phyloP scores from a whole-genome alignment of 1,284 basidiomycete species.

The Pholiota adiposa region DNA sequence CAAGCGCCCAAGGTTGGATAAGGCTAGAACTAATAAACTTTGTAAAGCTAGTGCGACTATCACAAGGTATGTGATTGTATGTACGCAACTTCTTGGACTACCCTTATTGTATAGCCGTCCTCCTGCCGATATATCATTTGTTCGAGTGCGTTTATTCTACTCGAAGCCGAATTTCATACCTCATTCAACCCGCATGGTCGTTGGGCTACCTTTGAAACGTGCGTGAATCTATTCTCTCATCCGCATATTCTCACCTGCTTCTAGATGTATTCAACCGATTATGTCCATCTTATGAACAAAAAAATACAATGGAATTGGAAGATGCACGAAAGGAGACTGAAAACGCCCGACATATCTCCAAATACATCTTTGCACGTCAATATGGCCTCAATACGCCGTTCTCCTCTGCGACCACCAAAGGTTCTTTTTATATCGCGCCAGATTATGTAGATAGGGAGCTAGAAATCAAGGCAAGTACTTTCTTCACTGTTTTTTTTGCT shows the following conservation, averaged over 20 bases:
- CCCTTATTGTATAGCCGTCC: slow-evolving; percentile 37
- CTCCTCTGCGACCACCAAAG: slow-evolving; percentile 28
- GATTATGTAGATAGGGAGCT: slow-evolving; percentile 68
- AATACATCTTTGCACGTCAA: slow-evolving; percentile 85
- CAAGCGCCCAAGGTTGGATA: slow-evolving; percentile 38
- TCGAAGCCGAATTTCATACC: slow-evolving; percentile 57
- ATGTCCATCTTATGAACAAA: slow-evolving; percentile 42
- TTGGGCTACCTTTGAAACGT: slow-evolving; percentile 78
- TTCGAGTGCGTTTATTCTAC: slow-evolving; percentile 70
- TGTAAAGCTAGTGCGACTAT: not conserved
- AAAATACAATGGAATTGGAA: slow-evolving; percentile 27
- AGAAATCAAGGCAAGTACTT: slow-evolving; percentile 65
- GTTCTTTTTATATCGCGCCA: slow-evolving; percentile 36
- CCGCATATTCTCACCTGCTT: not conserved
- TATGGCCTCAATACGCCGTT: slow-evolving; percentile 71
- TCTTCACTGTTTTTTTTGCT: not conserved
- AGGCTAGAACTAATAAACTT: not conserved
- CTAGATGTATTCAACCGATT: slow-evolving; percentile 69
- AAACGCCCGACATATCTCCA: slow-evolving; percentile 67
- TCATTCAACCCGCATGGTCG: slow-evolving; percentile 46
- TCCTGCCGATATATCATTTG: slow-evolving; percentile 58
- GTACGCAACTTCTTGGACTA: not conserved
- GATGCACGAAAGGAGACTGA: slow-evolving; percentile 43
- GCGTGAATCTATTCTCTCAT: slow-evolving; percentile 22
- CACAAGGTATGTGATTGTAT: slow-evolving; percentile 5